Conservation (phyloP, 345 rosid species). For the Acer yangbiense region DNA sequence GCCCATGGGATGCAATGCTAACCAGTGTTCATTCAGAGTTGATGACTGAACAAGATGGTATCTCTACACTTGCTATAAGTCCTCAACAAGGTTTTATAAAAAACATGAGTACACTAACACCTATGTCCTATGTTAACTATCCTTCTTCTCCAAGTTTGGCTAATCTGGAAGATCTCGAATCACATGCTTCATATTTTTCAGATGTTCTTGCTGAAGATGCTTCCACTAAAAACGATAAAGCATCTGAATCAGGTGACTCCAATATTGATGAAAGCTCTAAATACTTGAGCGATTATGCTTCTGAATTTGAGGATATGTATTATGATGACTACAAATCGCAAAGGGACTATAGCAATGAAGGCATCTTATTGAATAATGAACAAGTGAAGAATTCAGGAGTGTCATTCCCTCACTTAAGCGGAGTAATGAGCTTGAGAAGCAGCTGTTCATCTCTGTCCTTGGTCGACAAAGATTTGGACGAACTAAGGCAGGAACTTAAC, state of each 20-base stretch:
- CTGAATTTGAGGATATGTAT: constrained; percentile 34
- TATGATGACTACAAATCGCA: constrained; percentile 28
- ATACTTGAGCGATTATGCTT: constrained; percentile 25
- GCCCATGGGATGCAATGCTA: constrained; percentile 34
- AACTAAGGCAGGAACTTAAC: constrained; percentile 58
- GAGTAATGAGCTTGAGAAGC: constrained; percentile 39
- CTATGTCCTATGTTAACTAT: constrained; percentile 18
- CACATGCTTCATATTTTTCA: constrained; percentile 43
- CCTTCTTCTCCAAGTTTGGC: constrained; percentile 32
- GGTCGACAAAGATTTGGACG: constrained; percentile 38
- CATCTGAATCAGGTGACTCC: constrained; percentile 29
- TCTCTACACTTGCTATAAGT: constrained; percentile 16
- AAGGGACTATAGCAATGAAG: constrained; percentile 29
- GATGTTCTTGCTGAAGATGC: constrained; percentile 37
- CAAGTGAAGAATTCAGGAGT: constrained; percentile 27
- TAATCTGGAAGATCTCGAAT: constrained; percentile 39
- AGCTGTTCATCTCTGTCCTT: constrained; percentile 33
- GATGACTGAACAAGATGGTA: constrained; percentile 18
- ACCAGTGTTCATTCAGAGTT: constrained; percentile 24
- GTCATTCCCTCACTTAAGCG: constrained; percentile 31
- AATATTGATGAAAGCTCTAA: constrained; percentile 31
- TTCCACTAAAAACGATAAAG: constrained; percentile 26
- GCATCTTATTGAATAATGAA: constrained; percentile 25
- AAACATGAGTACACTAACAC: background rate
- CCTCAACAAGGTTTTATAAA: constrained; percentile 16